Conservation (phyloP, 106 monocot genomes). For the Vanilla planifolia region DNA sequence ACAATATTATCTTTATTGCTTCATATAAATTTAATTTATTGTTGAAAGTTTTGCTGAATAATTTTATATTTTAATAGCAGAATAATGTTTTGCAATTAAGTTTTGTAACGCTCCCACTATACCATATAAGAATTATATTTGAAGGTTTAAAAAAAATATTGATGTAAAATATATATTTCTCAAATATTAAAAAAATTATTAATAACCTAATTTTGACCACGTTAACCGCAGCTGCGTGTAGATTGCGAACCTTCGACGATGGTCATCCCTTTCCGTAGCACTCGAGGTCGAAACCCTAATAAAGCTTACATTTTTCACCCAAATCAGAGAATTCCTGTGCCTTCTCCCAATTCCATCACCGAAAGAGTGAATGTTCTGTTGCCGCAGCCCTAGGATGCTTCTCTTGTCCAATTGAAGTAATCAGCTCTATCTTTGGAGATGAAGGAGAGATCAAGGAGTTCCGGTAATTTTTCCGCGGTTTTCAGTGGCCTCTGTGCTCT, state of each 20-base stretch:
- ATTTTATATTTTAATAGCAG: too few relatives aligned
- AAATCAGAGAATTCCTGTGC: neutral
- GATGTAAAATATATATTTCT: too few relatives aligned
- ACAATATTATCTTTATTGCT: too few relatives aligned
- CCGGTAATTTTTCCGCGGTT: slow-evolving; percentile 13
- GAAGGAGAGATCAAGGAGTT: slow-evolving; percentile 7
- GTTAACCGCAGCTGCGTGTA: too few relatives aligned
- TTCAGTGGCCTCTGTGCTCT: slow-evolving; percentile 27
- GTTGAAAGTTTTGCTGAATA: too few relatives aligned
- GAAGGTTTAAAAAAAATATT: too few relatives aligned
- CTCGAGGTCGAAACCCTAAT: neutral
- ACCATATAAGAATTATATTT: too few relatives aligned
- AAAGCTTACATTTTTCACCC: neutral
- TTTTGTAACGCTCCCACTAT: too few relatives aligned
- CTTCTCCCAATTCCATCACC: neutral
- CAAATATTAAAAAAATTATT: too few relatives aligned
- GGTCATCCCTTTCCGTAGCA: neutral
- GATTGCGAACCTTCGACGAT: neutral
- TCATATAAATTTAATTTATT: too few relatives aligned
- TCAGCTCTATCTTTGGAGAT: slow-evolving; percentile 1
- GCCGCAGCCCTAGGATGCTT: neutral
- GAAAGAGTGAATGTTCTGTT: neutral
- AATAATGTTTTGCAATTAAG: too few relatives aligned
- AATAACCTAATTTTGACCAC: too few relatives aligned
- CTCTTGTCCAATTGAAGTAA: neutral